Evolutionary conservation across 768 basidiomycete genomes (phyloP).

Genomic region (Strobilomyces echinocephalus): DNA sequence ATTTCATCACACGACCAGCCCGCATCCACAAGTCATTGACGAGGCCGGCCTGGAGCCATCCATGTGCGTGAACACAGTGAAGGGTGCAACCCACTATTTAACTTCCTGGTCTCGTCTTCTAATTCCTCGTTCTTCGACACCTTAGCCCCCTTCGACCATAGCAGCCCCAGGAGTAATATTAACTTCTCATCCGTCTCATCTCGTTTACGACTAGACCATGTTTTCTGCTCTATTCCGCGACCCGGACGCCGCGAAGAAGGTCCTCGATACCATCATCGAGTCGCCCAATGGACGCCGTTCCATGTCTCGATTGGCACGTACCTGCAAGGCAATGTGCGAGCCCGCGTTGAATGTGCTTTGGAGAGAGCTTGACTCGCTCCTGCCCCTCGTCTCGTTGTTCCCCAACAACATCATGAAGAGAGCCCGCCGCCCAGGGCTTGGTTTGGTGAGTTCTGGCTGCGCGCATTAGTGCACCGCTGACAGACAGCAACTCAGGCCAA

Average conservation of each 20-base stretch:
- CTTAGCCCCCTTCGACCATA: conserved; percentile 30
- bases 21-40: conserved; percentile 30
- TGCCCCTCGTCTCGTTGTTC: conserved; percentile 69
- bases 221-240: conserved; percentile 56
- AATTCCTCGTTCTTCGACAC: conserved; percentile 37
- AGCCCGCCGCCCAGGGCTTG: conserved; percentile 66
- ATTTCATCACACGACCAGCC: conserved; percentile 26
- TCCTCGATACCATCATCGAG: conserved; percentile 50
- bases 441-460: conserved; percentile 52
- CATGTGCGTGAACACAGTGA: conserved; percentile 41
- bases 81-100: conserved; percentile 37
- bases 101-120: conserved; percentile 30
- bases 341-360: conserved; percentile 69
- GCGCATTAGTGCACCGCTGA: conserved; percentile 5
- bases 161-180: conserved; percentile 26
- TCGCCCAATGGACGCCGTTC: conserved; percentile 62
- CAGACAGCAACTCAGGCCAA: conserved; percentile 40
- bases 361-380: conserved; percentile 72
- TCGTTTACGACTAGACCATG: conserved; percentile 49
- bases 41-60: conserved; percentile 25
- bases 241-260: conserved; percentile 49
- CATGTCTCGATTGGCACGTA: conserved; percentile 67
- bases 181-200: conserved; percentile 36
- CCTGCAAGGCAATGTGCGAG: conserved; percentile 69
- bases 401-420: conserved; percentile 64